A percentile compares a stretch with the other conserved stretches of the same genome.
phyloP scores from a whole-genome alignment of 345 rosid species.

The Nephelium lappaceum region DNA sequence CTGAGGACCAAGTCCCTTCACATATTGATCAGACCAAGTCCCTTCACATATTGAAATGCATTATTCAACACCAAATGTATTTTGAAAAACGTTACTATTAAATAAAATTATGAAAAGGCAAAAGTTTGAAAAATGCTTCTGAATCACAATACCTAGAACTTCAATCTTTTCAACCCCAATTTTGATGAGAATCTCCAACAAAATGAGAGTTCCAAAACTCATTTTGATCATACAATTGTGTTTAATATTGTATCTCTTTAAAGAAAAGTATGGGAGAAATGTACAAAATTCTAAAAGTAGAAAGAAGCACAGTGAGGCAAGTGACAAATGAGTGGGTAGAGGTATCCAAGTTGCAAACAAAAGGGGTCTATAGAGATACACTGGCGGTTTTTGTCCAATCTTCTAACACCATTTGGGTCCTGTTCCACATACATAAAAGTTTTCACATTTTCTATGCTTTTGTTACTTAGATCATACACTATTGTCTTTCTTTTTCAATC shows the following conservation, averaged over 20 bases:
- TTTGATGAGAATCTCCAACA: neutral
- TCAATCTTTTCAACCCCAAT: neutral
- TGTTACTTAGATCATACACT: conserved; percentile 3
- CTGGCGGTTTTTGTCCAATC: conserved; percentile 19
- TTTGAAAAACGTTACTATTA: too few relatives aligned
- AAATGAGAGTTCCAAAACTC: too few relatives aligned
- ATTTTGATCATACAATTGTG: too few relatives aligned
- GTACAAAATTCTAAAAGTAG: neutral
- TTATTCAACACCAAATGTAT: too few relatives aligned
- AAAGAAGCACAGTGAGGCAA: neutral
- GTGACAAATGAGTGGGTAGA: conserved; percentile 15
- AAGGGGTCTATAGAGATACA: neutral
- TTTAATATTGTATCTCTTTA: neutral
- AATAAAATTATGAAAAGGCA: too few relatives aligned
- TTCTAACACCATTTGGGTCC: conserved; percentile 15
- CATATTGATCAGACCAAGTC: conserved; percentile 4
- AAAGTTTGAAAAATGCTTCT: neutral
- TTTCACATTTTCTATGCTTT: conserved; percentile 19
- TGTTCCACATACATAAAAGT: conserved; percentile 5
- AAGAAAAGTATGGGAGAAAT: neutral
- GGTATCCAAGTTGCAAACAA: conserved; percentile 18
- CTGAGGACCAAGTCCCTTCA: neutral
- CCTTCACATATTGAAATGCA: neutral
- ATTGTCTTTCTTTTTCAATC: conserved; percentile 32
- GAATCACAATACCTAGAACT: neutral